Base-by-base conservation (phyloP, 179 eudicot genomes). In the Heliamphora pulchella region DNA sequence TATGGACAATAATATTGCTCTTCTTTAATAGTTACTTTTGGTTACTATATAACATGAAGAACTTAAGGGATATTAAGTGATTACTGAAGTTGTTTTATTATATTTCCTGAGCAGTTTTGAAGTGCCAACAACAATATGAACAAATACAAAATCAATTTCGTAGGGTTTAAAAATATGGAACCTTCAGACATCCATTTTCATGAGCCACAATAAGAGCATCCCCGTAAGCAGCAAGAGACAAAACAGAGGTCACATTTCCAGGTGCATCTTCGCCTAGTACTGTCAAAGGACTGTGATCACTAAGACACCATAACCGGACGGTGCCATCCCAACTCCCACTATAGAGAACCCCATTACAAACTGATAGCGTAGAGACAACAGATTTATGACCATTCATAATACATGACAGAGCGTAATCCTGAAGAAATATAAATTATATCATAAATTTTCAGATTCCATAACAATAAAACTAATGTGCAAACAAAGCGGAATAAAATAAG, bases 271-370 rank as follows among this genome's bases (percentile, higher is more conserved):
- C 97, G 62, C 88, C 92, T 73, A 91, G 74, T 54, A 92, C 90
- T 54, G 93, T 86, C 86, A 95, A 81, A 81, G 97, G 90, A 78
- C 89, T 90, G 73, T 95, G 97, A 82, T 95, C 94, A 76, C 87
- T 89, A 31, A 93, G 92, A 84, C 86, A 83, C 98, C 98, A 95
- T 86, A 95, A 81, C 50, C 97, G 89, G 7, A 95, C 89, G n/a
- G 94, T 91, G 76, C 98, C 94, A 86, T 95, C 98, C 97, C 97
- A 93, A 82, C 98, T 93, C 79, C 97, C 98, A 68, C 98, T 95
- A 77, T 89, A 94, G 4, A 94, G 91, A 82, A 93, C 88, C 74
- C 93, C 94, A 73, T 82, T 82, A 79, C 84, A 86, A 81, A 90
- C 85, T 55, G 88, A 88, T 83, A 94, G 80, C 3, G 91, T 61